Evolutionary conservation across 2,329 filamentous ascomycete species (phyloP), one percentile per base, ranked within the genome.

Genomic region (Lachnellula hyalina): DNA sequence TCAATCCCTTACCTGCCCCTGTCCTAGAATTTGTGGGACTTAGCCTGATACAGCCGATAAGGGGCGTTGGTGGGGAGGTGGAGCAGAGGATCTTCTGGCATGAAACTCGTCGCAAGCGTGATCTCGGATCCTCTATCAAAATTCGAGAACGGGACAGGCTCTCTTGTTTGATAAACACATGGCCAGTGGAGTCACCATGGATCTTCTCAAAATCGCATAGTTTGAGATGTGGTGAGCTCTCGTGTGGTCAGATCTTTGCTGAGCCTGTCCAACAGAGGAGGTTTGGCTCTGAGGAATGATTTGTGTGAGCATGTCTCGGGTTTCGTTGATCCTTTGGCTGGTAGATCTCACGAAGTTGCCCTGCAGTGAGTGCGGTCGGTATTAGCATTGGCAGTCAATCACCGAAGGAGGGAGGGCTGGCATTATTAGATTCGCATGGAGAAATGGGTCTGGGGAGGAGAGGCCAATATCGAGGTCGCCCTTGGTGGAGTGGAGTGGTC

Each of bases 81-180:
- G 52, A 28, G 51, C 38, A 14, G 40, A 21, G n/a, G 17, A 21
- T 19, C 40, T 40, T 28, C 38, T 47, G 45, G 51, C 47, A 35
- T 59, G 57, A 59, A 59, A 59, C 57, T 46, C 32, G 54, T 55
- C 49, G 54, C 54, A 56, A 34, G 45, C 40, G 47, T 47, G 41
- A 45, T 32, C 28, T 23, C 36, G 32, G 32, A 21, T 48, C 45
- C 45, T 28, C 15, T 14, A 28, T 34, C n/a, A 32, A 32, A 11
- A 11, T 32, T 32, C 28, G 3, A 32, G 28, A 32, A 32, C 28
- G 12, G 28, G n/a, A 40, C n/a, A 40, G 36, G 15, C 36, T 15
- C 36, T 15, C 5, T 40, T 49, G 47, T 49, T 49, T 49, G 47
- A 48, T 32, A 32, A 32, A 32, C 11, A 32, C 28, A 32, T 32